phyloP scores from a whole-genome alignment of 2,329 filamentous ascomycete species.

The Penicillium sp. region DNA sequence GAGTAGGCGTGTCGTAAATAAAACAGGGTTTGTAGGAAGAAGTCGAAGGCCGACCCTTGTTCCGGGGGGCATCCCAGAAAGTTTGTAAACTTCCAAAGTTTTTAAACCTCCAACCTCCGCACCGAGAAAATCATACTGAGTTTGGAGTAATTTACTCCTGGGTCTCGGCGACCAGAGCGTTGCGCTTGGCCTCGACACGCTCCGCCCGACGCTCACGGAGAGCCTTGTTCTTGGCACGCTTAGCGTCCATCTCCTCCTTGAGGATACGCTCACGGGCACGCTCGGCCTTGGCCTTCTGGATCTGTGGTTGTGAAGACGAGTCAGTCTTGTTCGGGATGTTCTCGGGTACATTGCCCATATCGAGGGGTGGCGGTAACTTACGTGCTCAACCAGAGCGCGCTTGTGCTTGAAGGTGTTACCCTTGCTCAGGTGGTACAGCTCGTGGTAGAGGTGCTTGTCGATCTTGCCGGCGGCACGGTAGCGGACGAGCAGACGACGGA shows the following conservation, averaged over 20 bases:
- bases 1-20: constrained; percentile 10
- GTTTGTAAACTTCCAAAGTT: no score
- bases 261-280: constrained; percentile 91
- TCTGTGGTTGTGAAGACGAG: constrained; percentile 56
- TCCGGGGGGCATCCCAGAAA: constrained; percentile 30
- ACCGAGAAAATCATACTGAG: constrained; percentile 32
- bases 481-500: constrained; percentile 98
- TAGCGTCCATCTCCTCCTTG: constrained; percentile 99
- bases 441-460: constrained; percentile 99
- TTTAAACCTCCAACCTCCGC: constrained; percentile 35
- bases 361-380: constrained; percentile 54
- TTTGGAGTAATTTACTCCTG: constrained; percentile 42
- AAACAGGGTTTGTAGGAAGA: constrained; percentile 10
- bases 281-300: constrained; percentile 99
- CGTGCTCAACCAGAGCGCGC: constrained; percentile 99
- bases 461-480: constrained; percentile 99
- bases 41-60: constrained; percentile 30
- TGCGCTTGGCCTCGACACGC: constrained; percentile 87
- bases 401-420: constrained; percentile 99
- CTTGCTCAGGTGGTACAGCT: constrained; percentile 99
- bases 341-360: background rate
- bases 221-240: constrained; percentile 99
- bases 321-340: constrained; percentile 12
- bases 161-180: constrained; percentile 73
- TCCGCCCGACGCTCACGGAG: constrained; percentile 97